Evolutionary conservation across 495 filamentous ascomycete genomes (phyloP).

Genomic region (Penicillium samsonianum): DNA sequence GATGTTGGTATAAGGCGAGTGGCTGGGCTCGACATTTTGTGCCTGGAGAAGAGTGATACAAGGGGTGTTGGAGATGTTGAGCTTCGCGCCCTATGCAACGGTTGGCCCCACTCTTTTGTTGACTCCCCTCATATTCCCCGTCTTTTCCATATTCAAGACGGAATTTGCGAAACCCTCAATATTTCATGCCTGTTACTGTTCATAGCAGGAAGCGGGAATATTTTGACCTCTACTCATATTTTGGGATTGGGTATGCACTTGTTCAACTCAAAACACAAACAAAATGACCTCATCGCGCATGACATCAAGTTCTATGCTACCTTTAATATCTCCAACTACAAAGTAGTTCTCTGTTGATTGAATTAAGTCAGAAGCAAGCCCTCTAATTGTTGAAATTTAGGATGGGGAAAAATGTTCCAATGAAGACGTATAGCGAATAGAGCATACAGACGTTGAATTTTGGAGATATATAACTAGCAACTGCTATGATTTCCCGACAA

Average conservation of each 20-base stretch:
- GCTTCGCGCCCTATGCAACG: neutral
- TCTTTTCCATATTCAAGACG: neutral
- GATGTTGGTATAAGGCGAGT: neutral
- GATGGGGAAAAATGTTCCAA: neutral
- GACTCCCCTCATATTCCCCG: neutral
- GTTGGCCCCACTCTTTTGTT: slow-evolving; percentile 1
- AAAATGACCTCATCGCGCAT: neutral
- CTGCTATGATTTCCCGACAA: neutral
- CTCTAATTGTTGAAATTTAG: neutral
- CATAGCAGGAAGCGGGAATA: neutral
- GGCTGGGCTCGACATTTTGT: neutral
- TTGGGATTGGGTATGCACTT: neutral
- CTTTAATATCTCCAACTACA: neutral
- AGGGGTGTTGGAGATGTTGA: neutral
- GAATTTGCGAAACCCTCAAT: neutral
- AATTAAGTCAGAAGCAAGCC: neutral
- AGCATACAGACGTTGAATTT: neutral
- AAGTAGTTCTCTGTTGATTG: neutral
- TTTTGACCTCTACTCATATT: neutral
- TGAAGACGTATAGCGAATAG: neutral
- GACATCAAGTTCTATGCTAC: neutral
- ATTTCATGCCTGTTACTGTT: neutral
- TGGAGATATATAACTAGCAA: neutral
- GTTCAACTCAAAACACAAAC: neutral
- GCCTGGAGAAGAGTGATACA: neutral